Conservation (phyloP, 225 moss, liverwort and hornwort species). For the Anthoceros angustus region DNA sequence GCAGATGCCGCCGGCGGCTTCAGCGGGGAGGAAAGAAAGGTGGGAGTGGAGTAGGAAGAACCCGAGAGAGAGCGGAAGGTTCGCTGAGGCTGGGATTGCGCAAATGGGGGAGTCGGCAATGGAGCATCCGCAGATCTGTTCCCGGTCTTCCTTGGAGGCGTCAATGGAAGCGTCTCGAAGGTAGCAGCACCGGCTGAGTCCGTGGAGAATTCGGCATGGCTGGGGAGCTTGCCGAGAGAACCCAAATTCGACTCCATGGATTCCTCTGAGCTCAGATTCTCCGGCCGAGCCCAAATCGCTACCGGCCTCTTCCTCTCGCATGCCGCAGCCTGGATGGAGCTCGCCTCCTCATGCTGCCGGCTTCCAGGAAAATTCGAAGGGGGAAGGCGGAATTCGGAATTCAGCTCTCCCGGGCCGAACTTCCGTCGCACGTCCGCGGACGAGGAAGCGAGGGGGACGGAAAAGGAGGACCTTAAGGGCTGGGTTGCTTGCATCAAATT, state of each 20-base stretch:
- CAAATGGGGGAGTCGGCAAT: constrained; percentile 15
- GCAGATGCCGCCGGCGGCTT: background rate
- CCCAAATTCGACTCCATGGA: background rate
- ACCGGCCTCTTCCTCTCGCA: background rate
- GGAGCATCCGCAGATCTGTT: constrained; percentile 7
- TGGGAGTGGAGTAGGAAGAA: background rate
- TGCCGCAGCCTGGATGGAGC: background rate
- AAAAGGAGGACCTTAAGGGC: background rate
- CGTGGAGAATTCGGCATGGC: constrained; percentile 8
- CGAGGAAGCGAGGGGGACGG: background rate
- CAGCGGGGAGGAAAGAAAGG: background rate
- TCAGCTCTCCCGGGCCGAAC: background rate
- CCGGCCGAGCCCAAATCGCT: background rate
- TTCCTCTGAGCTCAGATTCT: background rate
- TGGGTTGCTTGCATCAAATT: background rate
- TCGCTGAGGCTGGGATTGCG: background rate
- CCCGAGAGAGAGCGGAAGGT: constrained; percentile 12
- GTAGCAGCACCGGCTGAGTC: constrained; percentile 22
- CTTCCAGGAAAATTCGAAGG: too few species aligned
- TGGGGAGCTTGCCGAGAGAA: background rate
- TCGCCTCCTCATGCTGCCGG: background rate
- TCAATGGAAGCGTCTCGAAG: constrained; percentile 34
- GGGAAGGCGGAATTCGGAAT: too few species aligned
- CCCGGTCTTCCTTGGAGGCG: constrained; percentile 20
- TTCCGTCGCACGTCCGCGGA: background rate